Percentiles rank a stretch among this genome's conserved stretches.
These are phyloP conservation scores for Diplotaxis tenuifolia DNA, from an alignment of 345 rosid genomes.

Conservation along the genomic window DNA sequence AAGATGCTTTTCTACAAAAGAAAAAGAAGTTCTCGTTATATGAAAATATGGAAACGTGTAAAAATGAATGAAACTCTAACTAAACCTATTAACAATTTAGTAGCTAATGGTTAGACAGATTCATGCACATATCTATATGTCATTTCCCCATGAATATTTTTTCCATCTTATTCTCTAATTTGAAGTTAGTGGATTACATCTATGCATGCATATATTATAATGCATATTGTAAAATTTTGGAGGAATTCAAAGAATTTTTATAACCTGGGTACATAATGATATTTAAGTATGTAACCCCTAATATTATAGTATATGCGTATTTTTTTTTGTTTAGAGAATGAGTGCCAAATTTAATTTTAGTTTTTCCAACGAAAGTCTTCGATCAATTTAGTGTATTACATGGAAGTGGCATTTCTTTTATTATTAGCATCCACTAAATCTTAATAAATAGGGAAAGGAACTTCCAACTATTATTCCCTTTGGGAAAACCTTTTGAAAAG, in stretches of 20 bases:
- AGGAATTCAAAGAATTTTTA: slow-evolving; percentile 14
- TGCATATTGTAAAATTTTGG: background rate
- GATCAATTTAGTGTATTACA: slow-evolving; percentile 1
- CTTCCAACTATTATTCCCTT: slow-evolving; percentile 31
- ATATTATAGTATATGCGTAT: background rate
- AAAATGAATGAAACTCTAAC: background rate
- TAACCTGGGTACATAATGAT: slow-evolving; percentile 8
- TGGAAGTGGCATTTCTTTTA: slow-evolving; percentile 7
- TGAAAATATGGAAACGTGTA: background rate
- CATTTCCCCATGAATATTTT: slow-evolving; percentile 2
- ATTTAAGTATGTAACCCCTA: background rate
- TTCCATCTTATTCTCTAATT: background rate
- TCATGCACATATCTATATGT: slow-evolving; percentile 12
- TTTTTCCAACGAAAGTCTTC: slow-evolving; percentile 7
- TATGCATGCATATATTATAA: slow-evolving; percentile 29
- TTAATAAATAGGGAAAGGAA: background rate
- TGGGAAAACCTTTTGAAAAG: slow-evolving; percentile 1
- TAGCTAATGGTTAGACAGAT: slow-evolving; percentile 5
- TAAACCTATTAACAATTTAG: background rate
- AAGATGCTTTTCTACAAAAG: background rate
- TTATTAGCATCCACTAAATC: slow-evolving; percentile 23
- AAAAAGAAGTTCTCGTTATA: background rate
- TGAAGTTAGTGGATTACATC: slow-evolving; percentile 33
- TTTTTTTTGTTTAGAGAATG: background rate
- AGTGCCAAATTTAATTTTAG: background rate